Base-by-base conservation (phyloP, 148 eudicot genomes). In the Cornus kousa region DNA sequence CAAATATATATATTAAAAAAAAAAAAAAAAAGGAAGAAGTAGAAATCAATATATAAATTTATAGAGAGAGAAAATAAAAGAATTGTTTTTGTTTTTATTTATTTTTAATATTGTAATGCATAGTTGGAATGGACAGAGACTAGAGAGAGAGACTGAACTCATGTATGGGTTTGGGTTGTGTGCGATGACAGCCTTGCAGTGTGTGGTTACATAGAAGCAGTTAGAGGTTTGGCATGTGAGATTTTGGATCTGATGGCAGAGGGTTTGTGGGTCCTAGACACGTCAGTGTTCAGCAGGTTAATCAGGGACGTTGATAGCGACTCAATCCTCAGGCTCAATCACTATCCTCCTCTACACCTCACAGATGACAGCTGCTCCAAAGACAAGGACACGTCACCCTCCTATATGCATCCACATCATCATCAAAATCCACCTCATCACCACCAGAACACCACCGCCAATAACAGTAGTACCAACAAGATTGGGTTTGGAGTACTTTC, bases 301-400 rank as follows among this genome's bases (percentile, higher is more conserved):
- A 76, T 89, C 78, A 83, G 78, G 50, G 79, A 78, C 81, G 80
- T 67, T 33, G 76, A 85, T 3, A 81, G 72, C n/a, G 91, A 89
- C 79, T 89, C 91, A 0, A 73, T 84, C 17, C 71, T 89, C 73
- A 85, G 91, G 88, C 81, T 89, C 70, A 89, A 89, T 83, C 89
- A 85, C 82, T 89, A 89, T 76, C 89, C 89, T 13, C 85, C 85
- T 2, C 23, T 82, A 46, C n/a, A n/a, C n/a, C n/a, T n/a, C n/a
- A n/a, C n/a, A n/a, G n/a, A n/a, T n/a, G n/a, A 68, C 3, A 4
- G 71, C 43, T 33, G 71, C 71, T 68, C 55, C 23, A 53, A 22
- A 20, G 64, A 78, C 62, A 33, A 70, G 14, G 79, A 77, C 83
- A 80, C 81, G 78, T 84, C 86, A 74, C 67, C 77, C 4, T 5